These are phyloP conservation scores for Hortiboletus campestris DNA, from an alignment of 768 basidiomycete species.

Conservation along the genomic window DNA sequence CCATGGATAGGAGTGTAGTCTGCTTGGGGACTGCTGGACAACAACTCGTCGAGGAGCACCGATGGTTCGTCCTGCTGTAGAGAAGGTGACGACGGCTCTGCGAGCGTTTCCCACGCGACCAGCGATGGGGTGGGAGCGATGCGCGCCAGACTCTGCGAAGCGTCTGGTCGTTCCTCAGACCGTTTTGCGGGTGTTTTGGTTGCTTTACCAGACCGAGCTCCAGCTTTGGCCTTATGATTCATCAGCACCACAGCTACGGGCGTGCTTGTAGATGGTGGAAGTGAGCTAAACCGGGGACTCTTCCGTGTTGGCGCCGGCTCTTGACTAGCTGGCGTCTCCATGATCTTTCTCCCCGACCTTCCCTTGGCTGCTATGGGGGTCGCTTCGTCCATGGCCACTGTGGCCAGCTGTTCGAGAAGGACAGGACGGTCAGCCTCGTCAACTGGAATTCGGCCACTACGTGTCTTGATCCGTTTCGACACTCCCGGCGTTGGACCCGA, in stretches of 20 bases:
- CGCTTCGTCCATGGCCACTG: constrained; percentile 18
- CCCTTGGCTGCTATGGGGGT: constrained; percentile 22
- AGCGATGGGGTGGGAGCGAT: constrained; percentile 11
- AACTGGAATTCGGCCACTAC: constrained; percentile 33
- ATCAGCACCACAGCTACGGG: constrained; percentile 1
- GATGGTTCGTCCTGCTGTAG: constrained; percentile 30
- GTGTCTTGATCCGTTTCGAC: constrained; percentile 42
- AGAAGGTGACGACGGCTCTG: constrained; percentile 26
- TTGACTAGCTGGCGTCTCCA: constrained; percentile 21
- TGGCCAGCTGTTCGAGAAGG: constrained; percentile 20
- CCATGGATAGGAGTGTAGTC: background rate
- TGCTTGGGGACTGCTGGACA: constrained; percentile 30
- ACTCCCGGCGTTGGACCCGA: constrained; percentile 34
- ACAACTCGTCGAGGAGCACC: constrained; percentile 31
- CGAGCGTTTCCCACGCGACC: constrained; percentile 32
- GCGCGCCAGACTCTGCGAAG: background rate
- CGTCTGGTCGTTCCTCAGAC: background rate
- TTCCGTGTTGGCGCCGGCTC: constrained; percentile 21
- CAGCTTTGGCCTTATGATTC: constrained; percentile 1
- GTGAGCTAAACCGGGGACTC: constrained; percentile 14
- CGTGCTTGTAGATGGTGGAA: constrained; percentile 8
- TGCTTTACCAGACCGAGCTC: background rate
- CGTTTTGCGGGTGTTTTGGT: constrained; percentile 14
- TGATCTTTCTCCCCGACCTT: constrained; percentile 13
- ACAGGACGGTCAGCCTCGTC: constrained; percentile 24